Evolutionary conservation across 1,139 yeast genomes (phyloP).

Genomic region (Hyphopichia pseudoburtonii): DNA sequence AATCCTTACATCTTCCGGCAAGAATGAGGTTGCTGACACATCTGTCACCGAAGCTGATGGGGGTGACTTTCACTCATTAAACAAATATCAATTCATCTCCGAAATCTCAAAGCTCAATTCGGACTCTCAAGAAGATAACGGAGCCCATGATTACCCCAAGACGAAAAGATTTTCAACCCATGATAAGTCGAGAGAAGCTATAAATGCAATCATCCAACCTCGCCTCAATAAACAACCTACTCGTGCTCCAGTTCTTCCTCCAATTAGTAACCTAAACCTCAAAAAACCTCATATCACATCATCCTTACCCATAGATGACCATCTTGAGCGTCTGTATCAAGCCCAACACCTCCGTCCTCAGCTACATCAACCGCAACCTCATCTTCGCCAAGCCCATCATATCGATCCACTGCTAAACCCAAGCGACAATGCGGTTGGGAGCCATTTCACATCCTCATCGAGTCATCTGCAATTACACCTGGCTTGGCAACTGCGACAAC

Average conservation of each 20-base stretch:
- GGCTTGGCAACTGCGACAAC: not conserved
- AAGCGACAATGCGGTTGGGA: too few species aligned
- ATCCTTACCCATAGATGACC: too few species aligned
- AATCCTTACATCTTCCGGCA: too few species aligned
- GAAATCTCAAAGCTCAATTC: conserved; percentile 37
- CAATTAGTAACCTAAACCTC: conserved; percentile 9
- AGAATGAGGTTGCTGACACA: too few species aligned
- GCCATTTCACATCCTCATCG: too few species aligned
- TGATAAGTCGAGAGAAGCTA: conserved; percentile 40
- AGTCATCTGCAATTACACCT: too few species aligned
- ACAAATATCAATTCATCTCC: conserved; percentile 25
- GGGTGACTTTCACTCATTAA: too few species aligned
- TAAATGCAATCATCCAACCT: conserved; percentile 41
- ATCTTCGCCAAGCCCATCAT: too few species aligned
- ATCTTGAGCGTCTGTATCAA: too few species aligned
- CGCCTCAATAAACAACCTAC: conserved; percentile 13
- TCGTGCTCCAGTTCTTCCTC: conserved; percentile 13
- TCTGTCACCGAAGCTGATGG: too few species aligned
- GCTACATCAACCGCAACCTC: conserved; percentile 3
- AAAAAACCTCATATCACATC: too few species aligned
- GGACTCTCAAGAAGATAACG: conserved; percentile 35
- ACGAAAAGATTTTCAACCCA: conserved; percentile 26
- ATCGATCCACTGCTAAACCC: too few species aligned
- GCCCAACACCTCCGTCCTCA: conserved; percentile 1
- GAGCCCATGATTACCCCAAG: conserved; percentile 35